phyloP scores from a whole-genome alignment of 2,329 filamentous ascomycete genomes.

The Clathrospora elynae region DNA sequence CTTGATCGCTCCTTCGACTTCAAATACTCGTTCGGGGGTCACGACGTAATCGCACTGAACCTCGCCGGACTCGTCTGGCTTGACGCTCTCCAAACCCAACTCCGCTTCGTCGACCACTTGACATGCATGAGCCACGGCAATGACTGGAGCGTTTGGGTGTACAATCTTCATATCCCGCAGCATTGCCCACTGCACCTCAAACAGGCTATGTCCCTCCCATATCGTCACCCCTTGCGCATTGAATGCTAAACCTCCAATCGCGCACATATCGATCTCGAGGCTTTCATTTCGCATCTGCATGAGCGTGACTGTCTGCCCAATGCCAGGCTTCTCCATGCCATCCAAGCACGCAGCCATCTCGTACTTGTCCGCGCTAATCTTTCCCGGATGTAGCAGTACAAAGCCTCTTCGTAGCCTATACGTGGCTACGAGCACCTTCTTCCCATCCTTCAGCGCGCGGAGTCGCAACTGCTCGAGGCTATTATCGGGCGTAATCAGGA shows the following conservation, averaged over 20 bases:
- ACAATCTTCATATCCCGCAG: conserved; percentile 45
- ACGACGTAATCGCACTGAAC: conserved; percentile 52
- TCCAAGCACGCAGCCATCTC: conserved; percentile 50
- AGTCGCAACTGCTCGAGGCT: conserved; percentile 51
- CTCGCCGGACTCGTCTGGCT: conserved; percentile 44
- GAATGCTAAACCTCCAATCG: conserved; percentile 51
- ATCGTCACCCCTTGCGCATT: conserved; percentile 48
- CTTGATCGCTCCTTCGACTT: conserved; percentile 39
- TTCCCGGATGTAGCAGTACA: conserved; percentile 48
- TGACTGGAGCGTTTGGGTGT: conserved; percentile 28
- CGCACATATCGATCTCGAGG: conserved; percentile 45
- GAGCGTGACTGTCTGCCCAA: conserved; percentile 46
- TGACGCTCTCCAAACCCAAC: conserved; percentile 26
- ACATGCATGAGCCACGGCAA: conserved; percentile 50
- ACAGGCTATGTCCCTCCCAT: conserved; percentile 51
- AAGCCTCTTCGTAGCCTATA: conserved; percentile 52
- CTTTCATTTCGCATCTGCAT: conserved; percentile 42
- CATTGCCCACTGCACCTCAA: conserved; percentile 54
- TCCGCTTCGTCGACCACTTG: conserved; percentile 48
- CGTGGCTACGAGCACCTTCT: conserved; percentile 51
- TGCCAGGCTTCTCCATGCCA: conserved; percentile 50
- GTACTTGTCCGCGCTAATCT: conserved; percentile 34
- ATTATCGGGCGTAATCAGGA: conserved; percentile 54
- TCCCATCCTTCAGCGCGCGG: conserved; percentile 49
- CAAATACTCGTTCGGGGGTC: conserved; percentile 43